These are phyloP conservation scores for Nemania serpens DNA, from an alignment of 2,329 filamentous ascomycete species.

Conservation along the genomic window DNA sequence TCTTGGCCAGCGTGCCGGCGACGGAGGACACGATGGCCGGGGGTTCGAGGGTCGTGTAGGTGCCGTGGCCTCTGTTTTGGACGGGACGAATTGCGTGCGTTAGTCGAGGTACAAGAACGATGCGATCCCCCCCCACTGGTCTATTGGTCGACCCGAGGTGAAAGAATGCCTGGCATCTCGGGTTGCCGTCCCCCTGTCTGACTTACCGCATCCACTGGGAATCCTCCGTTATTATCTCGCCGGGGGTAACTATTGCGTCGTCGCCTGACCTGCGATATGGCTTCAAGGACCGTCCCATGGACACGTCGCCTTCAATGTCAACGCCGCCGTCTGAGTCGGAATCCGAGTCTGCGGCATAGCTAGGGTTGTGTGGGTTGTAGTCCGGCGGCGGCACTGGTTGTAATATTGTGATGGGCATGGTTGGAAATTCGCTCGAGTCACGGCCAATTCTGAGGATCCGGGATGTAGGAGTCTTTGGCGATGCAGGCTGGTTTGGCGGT, in stretches of 20 bases:
- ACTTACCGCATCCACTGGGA: conserved; percentile 91
- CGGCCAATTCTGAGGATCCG: neutral
- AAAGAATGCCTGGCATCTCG: no score
- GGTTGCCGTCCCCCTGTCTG: no score
- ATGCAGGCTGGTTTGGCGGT: no score
- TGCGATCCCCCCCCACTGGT: no score
- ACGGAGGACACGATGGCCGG: conserved; percentile 85
- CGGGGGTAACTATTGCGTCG: conserved; percentile 78
- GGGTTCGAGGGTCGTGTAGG: conserved; percentile 68
- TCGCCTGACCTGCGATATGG: conserved; percentile 42
- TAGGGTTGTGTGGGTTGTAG: conserved; percentile 19
- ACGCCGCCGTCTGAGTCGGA: conserved; percentile 52
- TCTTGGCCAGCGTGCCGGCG: conserved; percentile 86
- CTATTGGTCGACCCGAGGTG: no score
- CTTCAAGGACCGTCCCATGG: conserved; percentile 50
- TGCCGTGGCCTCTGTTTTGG: conserved; percentile 79
- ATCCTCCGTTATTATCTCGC: conserved; percentile 85
- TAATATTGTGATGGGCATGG: conserved; percentile 45
- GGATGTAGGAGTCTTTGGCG: no score
- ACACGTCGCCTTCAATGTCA: conserved; percentile 50
- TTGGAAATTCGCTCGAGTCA: conserved; percentile 2
- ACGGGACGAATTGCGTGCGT: neutral
- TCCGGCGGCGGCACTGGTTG: conserved; percentile 35
- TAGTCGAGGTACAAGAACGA: neutral
- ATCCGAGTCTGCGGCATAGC: conserved; percentile 31